These are phyloP conservation scores for Tetracentron sinense DNA, from an alignment of 164 flowering plant genomes.

Conservation along the genomic window DNA sequence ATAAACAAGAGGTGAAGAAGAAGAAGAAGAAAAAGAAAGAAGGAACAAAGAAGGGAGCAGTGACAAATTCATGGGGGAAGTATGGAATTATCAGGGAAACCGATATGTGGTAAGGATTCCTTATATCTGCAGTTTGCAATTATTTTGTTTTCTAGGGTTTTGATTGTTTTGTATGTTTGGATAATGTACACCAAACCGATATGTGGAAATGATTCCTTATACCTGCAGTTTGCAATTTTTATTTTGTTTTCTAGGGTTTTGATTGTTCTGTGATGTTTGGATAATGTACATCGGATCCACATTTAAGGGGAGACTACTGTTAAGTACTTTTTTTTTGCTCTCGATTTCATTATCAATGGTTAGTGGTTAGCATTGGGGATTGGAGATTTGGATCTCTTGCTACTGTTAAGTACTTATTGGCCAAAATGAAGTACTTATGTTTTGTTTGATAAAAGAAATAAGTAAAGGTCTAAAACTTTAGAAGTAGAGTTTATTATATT, in stretches of 20 bases:
- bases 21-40: slow-evolving; percentile 48
- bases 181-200: slow-evolving; percentile 43
- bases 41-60: slow-evolving; percentile 64
- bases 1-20: slow-evolving; percentile 22
- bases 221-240: neutral
- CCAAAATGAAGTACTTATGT: too few species aligned
- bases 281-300: slow-evolving; percentile 41
- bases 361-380: too few species aligned
- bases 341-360: too few species aligned
- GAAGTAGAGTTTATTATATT: too few species aligned
- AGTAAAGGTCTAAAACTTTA: too few species aligned
- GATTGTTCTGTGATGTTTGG: neutral
- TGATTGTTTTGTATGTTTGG: neutral
- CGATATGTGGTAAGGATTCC: slow-evolving; percentile 79
- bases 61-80: slow-evolving; percentile 88
- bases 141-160: slow-evolving; percentile 3
- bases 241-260: slow-evolving; percentile 4
- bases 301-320: too few species aligned
- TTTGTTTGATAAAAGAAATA: too few species aligned
- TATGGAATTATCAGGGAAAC: slow-evolving; percentile 81
- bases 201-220: slow-evolving; percentile 62
- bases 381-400: too few species aligned
- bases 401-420: too few species aligned
- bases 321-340: too few species aligned
- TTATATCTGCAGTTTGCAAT: neutral